phyloP scores from a whole-genome alignment of 202 grass and related monocot species.

The Carex arenaria region DNA sequence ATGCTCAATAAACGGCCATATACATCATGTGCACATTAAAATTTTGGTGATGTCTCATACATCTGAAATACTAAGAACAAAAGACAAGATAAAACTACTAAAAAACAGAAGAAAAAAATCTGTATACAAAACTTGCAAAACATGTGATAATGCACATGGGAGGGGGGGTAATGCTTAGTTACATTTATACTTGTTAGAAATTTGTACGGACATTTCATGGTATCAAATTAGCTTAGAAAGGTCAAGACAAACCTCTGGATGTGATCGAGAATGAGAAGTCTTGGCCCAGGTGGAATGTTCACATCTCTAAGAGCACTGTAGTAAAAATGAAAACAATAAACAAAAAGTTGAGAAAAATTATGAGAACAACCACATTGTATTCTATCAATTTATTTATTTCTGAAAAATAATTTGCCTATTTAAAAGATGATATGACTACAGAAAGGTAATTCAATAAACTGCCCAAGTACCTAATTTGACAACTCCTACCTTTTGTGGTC shows the following conservation, averaged over 20 bases:
- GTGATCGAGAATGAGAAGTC: conserved; percentile 94
- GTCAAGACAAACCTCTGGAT: conserved; percentile 56
- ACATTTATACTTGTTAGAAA: conserved; percentile 1
- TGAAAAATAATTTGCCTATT: background rate
- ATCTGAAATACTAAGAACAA: background rate
- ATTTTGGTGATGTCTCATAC: background rate
- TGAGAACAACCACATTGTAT: background rate
- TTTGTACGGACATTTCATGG: background rate
- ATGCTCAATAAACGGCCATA: background rate
- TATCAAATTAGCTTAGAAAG: background rate
- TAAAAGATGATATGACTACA: background rate
- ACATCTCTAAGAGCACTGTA: conserved; percentile 94
- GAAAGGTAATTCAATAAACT: background rate
- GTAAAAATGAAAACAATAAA: conserved; percentile 7
- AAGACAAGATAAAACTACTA: background rate
- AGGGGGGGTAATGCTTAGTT: background rate
- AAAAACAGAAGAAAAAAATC: background rate
- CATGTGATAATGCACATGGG: background rate
- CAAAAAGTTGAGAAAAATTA: background rate
- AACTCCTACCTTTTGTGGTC: background rate
- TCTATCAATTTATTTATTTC: background rate
- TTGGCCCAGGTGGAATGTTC: conserved; percentile 90
- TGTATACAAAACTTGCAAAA: background rate
- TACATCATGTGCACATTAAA: background rate
- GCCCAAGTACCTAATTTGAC: background rate